phyloP scores from a whole-genome alignment of 176 grass and related monocot species.

The Carex kokanica region DNA sequence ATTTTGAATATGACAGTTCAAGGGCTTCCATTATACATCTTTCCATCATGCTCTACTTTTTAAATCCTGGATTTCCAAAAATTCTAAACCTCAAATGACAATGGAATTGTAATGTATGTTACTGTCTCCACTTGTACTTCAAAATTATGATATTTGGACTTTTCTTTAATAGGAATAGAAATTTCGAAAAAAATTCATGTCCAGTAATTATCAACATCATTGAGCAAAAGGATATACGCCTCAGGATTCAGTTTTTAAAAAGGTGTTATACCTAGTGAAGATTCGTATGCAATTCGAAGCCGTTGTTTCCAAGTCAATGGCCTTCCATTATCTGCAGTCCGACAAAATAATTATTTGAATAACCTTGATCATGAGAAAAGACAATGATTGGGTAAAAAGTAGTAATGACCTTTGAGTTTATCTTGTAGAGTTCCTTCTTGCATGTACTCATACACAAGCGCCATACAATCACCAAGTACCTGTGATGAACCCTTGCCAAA shows the following conservation, averaged over 20 bases:
- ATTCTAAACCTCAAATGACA: background rate
- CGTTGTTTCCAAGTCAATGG: constrained; percentile 37
- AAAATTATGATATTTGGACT: too few relatives aligned
- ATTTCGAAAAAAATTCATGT: background rate
- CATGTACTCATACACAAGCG: constrained; percentile 54
- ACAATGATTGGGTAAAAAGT: background rate
- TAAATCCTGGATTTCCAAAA: background rate
- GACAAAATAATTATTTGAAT: background rate
- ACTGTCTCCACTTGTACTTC: too few relatives aligned
- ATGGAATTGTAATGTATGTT: background rate
- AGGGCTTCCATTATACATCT: background rate
- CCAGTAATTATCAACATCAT: background rate
- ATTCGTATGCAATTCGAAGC: constrained; percentile 41
- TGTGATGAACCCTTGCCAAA: constrained; percentile 51
- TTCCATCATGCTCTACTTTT: background rate
- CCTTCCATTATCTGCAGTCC: background rate
- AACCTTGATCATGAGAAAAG: background rate
- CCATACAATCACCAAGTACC: constrained; percentile 38
- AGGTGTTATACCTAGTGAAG: constrained; percentile 34
- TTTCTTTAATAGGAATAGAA: background rate
- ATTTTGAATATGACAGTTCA: background rate
- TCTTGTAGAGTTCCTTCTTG: constrained; percentile 40
- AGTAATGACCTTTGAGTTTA: constrained; percentile 40
- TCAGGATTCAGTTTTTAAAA: background rate
- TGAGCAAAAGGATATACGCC: background rate